These are phyloP conservation scores for Camelina sativa DNA, from an alignment of 345 rosid species.

Conservation along the genomic window DNA sequence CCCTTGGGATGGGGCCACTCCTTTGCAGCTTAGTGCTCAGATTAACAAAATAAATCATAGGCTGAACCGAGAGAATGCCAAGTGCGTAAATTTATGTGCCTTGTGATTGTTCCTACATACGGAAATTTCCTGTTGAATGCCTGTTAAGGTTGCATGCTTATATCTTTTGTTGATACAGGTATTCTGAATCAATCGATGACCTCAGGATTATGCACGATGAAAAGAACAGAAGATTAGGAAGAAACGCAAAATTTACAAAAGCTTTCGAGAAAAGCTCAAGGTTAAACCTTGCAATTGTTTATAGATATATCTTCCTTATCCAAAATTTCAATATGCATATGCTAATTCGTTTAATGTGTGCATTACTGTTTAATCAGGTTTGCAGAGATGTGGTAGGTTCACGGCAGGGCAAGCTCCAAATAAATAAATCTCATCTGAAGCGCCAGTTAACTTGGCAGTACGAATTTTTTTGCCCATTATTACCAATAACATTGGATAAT, in stretches of 20 bases:
- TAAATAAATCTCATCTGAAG: conserved; percentile 52
- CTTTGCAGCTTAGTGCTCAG: conserved; percentile 73
- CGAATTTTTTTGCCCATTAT: conserved; percentile 25
- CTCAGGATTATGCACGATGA: conserved; percentile 58
- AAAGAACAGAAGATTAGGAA: conserved; percentile 60
- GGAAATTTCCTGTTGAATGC: conserved; percentile 2
- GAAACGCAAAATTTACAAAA: conserved; percentile 57
- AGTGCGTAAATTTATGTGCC: conserved; percentile 48
- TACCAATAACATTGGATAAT: background rate
- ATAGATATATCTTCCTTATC: background rate
- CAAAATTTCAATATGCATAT: background rate
- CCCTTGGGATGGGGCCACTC: conserved; percentile 65
- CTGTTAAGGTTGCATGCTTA: conserved; percentile 15
- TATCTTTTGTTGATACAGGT: conserved; percentile 52
- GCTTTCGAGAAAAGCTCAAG: conserved; percentile 63
- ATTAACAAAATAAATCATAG: conserved; percentile 63
- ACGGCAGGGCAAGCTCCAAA: conserved; percentile 64
- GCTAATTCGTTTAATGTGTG: background rate
- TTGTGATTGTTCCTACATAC: background rate
- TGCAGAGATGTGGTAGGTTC: conserved; percentile 57
- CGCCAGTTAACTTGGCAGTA: conserved; percentile 76
- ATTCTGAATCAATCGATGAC: conserved; percentile 83
- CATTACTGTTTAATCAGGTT: conserved; percentile 50
- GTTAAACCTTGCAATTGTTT: conserved; percentile 46
- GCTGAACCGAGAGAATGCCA: conserved; percentile 68